A percentile compares a stretch with the other conserved stretches of the same genome.
Conservation (phyloP, 1,139 yeast species). For the Hansenula lynferdii region DNA sequence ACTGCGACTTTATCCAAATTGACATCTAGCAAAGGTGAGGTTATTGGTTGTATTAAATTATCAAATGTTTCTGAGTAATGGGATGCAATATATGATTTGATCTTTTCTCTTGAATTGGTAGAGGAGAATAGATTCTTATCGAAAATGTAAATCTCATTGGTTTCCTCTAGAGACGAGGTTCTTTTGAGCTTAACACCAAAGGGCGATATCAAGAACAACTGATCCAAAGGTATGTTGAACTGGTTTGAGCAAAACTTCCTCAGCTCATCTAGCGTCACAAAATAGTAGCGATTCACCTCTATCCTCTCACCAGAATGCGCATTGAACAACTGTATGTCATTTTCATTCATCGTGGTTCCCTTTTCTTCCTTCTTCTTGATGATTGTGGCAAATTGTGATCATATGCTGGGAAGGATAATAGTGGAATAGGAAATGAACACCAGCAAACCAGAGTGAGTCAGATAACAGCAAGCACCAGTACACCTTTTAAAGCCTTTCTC, state of each 20-base stretch:
- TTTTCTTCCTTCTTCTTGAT: too few relatives aligned
- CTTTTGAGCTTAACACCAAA: slow-evolving; percentile 60
- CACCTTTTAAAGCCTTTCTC: too few relatives aligned
- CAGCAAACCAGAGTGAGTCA: too few relatives aligned
- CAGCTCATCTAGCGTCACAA: slow-evolving; percentile 37
- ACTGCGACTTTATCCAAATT: slow-evolving; percentile 14
- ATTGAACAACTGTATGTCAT: slow-evolving; percentile 29
- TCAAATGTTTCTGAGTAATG: slow-evolving; percentile 10
- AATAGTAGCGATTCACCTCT: slow-evolving; percentile 29
- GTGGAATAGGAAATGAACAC: too few relatives aligned
- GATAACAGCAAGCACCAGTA: too few relatives aligned
- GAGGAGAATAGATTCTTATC: slow-evolving; percentile 49
- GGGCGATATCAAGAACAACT: slow-evolving; percentile 57
- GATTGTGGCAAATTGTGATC: slow-evolving; percentile 2
- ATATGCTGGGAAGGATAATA: too few relatives aligned
- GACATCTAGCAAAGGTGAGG: slow-evolving; percentile 35
- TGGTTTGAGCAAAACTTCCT: slow-evolving; percentile 38
- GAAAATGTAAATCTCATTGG: slow-evolving; percentile 49
- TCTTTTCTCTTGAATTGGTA: slow-evolving; percentile 3
- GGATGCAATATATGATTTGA: slow-evolving; percentile 9
- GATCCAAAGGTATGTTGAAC: slow-evolving; percentile 37
- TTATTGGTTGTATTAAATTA: slow-evolving; percentile 36
- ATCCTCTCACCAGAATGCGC: slow-evolving; percentile 36
- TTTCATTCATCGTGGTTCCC: slow-evolving; percentile 9
- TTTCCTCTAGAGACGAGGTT: slow-evolving; percentile 28